Conservation (phyloP, 768 basidiomycete species). For the Austroboletus eburneus region DNA sequence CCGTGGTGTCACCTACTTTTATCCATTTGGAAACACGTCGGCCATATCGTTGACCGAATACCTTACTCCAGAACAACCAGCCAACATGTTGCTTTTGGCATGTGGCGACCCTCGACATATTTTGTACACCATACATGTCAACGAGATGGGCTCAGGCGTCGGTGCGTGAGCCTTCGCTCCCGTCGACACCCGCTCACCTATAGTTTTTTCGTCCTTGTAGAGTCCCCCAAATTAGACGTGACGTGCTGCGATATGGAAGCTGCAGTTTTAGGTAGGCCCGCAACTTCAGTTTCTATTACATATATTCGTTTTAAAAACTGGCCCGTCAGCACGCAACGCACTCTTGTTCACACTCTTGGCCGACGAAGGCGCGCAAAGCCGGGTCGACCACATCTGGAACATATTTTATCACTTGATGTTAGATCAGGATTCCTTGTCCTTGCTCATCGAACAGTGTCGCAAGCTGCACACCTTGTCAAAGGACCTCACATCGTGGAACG, state of each 20-base stretch:
- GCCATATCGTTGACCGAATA: slow-evolving; percentile 46
- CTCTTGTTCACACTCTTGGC: slow-evolving; percentile 27
- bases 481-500: slow-evolving; percentile 21
- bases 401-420: slow-evolving; percentile 29
- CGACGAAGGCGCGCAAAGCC: slow-evolving; percentile 17
- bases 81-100: slow-evolving; percentile 48
- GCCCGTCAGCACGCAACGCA: slow-evolving; percentile 25
- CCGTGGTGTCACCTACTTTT: slow-evolving; percentile 42
- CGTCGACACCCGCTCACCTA: neutral
- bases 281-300: too few species aligned
- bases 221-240: slow-evolving; percentile 22
- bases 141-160: slow-evolving; percentile 5
- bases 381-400: slow-evolving; percentile 25
- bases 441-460: slow-evolving; percentile 28
- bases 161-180: slow-evolving; percentile 7
- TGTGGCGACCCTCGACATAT: slow-evolving; percentile 57
- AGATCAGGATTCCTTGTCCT: slow-evolving; percentile 19
- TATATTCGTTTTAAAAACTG: neutral
- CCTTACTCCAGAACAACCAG: slow-evolving; percentile 44
- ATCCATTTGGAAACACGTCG: slow-evolving; percentile 57
- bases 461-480: slow-evolving; percentile 17
- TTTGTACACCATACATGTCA: slow-evolving; percentile 41
- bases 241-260: slow-evolving; percentile 30
- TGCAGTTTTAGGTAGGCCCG: slow-evolving; percentile 29
- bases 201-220: too few species aligned